Base-by-base conservation (phyloP, 2,329 filamentous ascomycete genomes). In the Canariomyces notabilis region DNA sequence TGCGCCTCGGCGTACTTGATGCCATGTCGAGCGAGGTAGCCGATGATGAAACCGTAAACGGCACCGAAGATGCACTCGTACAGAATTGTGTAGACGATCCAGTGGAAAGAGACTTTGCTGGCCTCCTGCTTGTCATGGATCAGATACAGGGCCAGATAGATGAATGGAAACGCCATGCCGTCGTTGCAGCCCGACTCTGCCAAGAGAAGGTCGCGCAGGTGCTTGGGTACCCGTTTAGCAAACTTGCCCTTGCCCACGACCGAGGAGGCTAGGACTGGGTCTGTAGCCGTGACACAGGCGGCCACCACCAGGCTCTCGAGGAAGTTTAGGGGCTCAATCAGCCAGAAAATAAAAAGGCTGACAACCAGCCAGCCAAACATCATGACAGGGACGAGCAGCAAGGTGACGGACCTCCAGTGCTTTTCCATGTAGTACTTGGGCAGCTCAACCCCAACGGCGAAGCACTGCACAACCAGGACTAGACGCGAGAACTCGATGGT, bases 181-280 rank as follows among this genome's bases (percentile, higher is more conserved):
- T 98, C 93, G 75, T 98, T 98, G 71, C 93, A 98, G 22, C 93
- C 93, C 6, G 93, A 98, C 69, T 98, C 93, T 46, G 90, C 90
- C 4, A 93, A 98, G 11, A 98, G 74, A 42, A 98, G 64, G 69
- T 98, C 93, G 75, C 93, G 80, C 70, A 98, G 72, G 82, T 98
- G 93, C 73, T 96, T 97, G 18, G 93, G 93, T 4, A 98, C 89
- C 53, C 93, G 83, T 71, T 95, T 95, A 29, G 93, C 91, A 61
- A 98, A 98, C 68, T 98, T 98, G 60, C 93, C 93, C 72, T 97
- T 98, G 64, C 93, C 93, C 42, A 98, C 93, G 44, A 98, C 93
- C 14, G 93, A 98, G 12, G 93, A 97, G 21, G 93, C 93, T 61
- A 98, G 72, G 56, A 98, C 93, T 45, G 93, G 93, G 69, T 98